Base-by-base conservation (phyloP, 306 rosid species). In the Dalbergia cochinchinensis region DNA sequence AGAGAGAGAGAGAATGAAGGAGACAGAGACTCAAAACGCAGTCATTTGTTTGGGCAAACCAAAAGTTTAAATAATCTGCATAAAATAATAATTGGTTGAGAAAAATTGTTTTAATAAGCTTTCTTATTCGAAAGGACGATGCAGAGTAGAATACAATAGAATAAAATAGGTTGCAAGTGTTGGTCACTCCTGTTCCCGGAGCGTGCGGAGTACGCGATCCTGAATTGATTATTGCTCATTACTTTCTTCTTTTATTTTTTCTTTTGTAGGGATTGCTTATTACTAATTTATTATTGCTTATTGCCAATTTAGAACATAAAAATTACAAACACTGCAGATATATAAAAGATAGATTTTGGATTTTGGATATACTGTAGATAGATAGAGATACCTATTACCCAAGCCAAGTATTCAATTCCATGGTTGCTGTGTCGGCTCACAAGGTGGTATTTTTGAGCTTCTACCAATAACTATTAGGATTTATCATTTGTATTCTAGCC, bases 11-110 rank as follows among this genome's bases (percentile, higher is more conserved):
- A 55, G 31, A 69, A 18, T 13, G 71, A 45, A 51, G 60, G 63
- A 69, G 79, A 78, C 84, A 62, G 77, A 77, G 90, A 65, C 86
- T 79, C 78, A 39, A 83, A 65, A 84, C 86, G 89, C 88, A 83
- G 89, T 72, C 91, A 79, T 91, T 80, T 87, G 80, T 76, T 82
- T 77, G 79, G 53, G 63, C 83, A 53, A 26, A 50, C 67, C 75
- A 78, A 87, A 80, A 85, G 80, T 76, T 83, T 87, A 77, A 86
- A 83, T 85, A 85, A 83, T 67, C 53, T 18, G 41, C 42, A 31
- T 76, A 68, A 65, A 69, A 78, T 86, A 85, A 71, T 85, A 20
- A 73, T 85, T 77, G 58, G 72, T 76, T 71, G 78, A 44, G 67
- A 31, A 76, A 68, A 42, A 42, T 41, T 14, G 19, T 14, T 72